These are phyloP conservation scores for Piper longum DNA, from an alignment of 164 flowering plant genomes.

Conservation along the genomic window DNA sequence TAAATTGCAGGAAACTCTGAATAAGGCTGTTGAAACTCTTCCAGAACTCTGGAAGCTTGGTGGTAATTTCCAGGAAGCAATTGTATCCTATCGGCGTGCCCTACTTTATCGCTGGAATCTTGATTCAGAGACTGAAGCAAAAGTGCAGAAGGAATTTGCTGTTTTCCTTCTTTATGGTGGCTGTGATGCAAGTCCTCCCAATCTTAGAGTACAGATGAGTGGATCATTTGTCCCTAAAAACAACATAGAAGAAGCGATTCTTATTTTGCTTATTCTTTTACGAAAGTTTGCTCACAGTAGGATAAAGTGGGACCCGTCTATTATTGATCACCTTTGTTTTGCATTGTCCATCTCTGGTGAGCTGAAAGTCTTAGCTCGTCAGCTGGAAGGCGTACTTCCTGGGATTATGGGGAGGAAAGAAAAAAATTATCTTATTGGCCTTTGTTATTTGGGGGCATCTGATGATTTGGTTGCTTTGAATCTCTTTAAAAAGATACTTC, in stretches of 20 bases:
- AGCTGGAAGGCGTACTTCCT: slow-evolving; percentile 60
- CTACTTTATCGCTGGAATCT: slow-evolving; percentile 77
- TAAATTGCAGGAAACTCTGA: slow-evolving; percentile 66
- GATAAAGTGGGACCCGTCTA: slow-evolving; percentile 69
- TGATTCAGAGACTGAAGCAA: slow-evolving; percentile 46
- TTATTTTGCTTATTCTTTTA: slow-evolving; percentile 52
- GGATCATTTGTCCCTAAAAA: slow-evolving; percentile 71
- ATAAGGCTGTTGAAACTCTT: slow-evolving; percentile 70
- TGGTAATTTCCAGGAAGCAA: slow-evolving; percentile 45
- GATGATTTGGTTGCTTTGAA: slow-evolving; percentile 47
- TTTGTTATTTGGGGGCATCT: slow-evolving; percentile 75
- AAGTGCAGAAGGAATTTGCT: slow-evolving; percentile 73
- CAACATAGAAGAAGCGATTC: slow-evolving; percentile 83
- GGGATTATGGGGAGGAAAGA: slow-evolving; percentile 40
- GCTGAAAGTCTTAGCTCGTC: slow-evolving; percentile 35
- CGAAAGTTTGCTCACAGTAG: slow-evolving; percentile 31
- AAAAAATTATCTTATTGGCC: slow-evolving; percentile 41
- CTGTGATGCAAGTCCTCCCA: slow-evolving; percentile 66
- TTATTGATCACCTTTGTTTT: slow-evolving; percentile 69
- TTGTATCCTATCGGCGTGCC: slow-evolving; percentile 59
- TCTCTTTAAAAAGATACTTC: slow-evolving; percentile 43
- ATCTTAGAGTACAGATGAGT: slow-evolving; percentile 63
- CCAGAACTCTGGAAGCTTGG: slow-evolving; percentile 78
- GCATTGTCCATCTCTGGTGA: slow-evolving; percentile 67
- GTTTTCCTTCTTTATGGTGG: slow-evolving; percentile 80